Evolutionary conservation across 139 green algal species (phyloP).

Genomic region (Micromonas pusilla): DNA sequence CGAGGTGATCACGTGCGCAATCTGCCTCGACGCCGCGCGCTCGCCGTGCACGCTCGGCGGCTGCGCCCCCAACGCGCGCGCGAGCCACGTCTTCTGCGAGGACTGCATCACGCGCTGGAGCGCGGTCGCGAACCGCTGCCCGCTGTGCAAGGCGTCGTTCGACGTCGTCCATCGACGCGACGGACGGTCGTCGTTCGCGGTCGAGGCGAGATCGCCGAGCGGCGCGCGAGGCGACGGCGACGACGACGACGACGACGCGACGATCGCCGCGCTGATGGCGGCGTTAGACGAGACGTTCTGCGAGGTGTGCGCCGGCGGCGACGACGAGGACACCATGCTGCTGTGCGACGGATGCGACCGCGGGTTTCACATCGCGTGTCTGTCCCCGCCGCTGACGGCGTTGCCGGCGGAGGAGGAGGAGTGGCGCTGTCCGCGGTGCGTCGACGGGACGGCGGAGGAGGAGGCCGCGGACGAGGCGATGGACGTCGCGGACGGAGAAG

Average conservation of each 20-base stretch:
- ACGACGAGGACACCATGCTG: conserved; percentile 58
- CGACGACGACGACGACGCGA: background rate
- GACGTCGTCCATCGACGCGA: background rate
- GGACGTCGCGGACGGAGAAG: background rate
- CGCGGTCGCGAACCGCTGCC: background rate
- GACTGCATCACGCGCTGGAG: background rate
- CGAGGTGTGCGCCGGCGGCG: conserved; percentile 49
- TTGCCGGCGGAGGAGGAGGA: background rate
- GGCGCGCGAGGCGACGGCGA: too few species aligned
- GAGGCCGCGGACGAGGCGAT: background rate
- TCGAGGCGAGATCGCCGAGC: background rate
- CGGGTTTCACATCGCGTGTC: conserved; percentile 65
- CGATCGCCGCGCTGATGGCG: background rate
- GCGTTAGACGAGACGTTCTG: conserved; percentile 25
- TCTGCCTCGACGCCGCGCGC: background rate
- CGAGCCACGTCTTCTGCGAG: background rate
- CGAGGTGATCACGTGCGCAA: background rate
- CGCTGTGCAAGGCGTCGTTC: background rate
- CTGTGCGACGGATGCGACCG: conserved; percentile 71
- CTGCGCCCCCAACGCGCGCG: background rate
- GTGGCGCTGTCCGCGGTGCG: background rate
- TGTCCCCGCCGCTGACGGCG: conserved; percentile 35
- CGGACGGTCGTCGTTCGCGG: background rate
- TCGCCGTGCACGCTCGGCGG: background rate
- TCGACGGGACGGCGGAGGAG: background rate